Evolutionary conservation across 306 rosid genomes (phyloP).

Genomic region (Vicia faba): DNA sequence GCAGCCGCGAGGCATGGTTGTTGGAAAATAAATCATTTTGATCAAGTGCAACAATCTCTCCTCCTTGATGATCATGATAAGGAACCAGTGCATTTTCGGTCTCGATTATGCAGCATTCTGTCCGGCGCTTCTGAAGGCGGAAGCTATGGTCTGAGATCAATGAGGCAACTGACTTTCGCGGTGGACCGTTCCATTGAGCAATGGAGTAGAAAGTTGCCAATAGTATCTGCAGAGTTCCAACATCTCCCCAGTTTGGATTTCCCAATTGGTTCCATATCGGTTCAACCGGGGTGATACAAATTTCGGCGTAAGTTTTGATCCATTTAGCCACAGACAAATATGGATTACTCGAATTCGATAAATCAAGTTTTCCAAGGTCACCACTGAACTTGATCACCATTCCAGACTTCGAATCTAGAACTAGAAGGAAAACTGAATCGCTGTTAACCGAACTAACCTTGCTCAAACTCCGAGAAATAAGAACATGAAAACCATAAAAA

Average conservation of each 20-base stretch:
- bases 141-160: constrained; percentile 82
- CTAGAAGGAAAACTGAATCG: constrained; percentile 67
- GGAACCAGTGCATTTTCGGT: constrained; percentile 67
- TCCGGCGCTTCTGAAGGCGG: constrained; percentile 84
- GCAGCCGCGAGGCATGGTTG: constrained; percentile 53
- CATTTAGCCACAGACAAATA: constrained; percentile 76
- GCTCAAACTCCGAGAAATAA: constrained; percentile 74
- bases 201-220: constrained; percentile 84
- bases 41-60: constrained; percentile 80
- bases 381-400: constrained; percentile 77
- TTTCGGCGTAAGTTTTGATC: constrained; percentile 69
- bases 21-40: constrained; percentile 49
- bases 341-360: constrained; percentile 61
- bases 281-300: constrained; percentile 66
- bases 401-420: constrained; percentile 78
- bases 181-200: constrained; percentile 86
- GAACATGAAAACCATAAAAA: constrained; percentile 88
- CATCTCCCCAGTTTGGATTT: constrained; percentile 88
- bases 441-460: constrained; percentile 57
- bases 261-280: constrained; percentile 87
- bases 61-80: constrained; percentile 55
- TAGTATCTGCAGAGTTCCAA: constrained; percentile 78
- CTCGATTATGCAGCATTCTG: constrained; percentile 65
- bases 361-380: constrained; percentile 76
- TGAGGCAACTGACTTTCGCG: constrained; percentile 78